Base-by-base conservation (phyloP, 257 asterid genomes). In the Osmanthus fragrans region DNA sequence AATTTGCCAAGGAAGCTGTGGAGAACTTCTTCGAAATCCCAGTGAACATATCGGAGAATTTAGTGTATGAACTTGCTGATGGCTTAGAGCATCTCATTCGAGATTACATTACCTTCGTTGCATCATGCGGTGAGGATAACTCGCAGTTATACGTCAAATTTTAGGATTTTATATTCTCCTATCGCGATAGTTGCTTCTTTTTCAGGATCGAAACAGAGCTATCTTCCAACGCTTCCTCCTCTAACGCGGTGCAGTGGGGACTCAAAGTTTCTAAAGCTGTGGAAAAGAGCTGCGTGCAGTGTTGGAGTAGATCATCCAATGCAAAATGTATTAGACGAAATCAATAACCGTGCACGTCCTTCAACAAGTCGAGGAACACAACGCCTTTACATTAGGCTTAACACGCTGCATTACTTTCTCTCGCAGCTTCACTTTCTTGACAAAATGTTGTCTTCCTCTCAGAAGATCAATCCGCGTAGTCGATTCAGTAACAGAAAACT, bases 341-440 rank as follows among this genome's bases (percentile, higher is more conserved):
- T 85, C 29, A 84, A 88, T 29, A 84, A 87, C 39, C 96, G 18
- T 42, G 51, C 98, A 3, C 97, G 96, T 7, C 97, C 94, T 10
- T 89, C 97, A 1, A 91, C 97, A 0, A 95, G 99, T 49, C 94
- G 98, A 0, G 99, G 99, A 25, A 95, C 99, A 0, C 99, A 95
- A 68, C 98, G 99, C 60, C 89, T 93, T 32, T 95, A 95, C 82
- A 96, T 96, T 32, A 96, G 98, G 21, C 92, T 96, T 58, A 93
- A 96, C 90, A 93, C 99, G 74, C 79, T 93, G 16, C 96, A 93
- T 54, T 92, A 87, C 91, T 86, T 96, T 10, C 78, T 79, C 30
- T 81, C 85, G 12, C 91, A 85, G 74, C 85, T 88, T 25, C 82
- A 88, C 68, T 78, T 85, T 16, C 80, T 95, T 0, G 92, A 90